Percentiles rank a stretch among this genome's conserved stretches.
These are phyloP conservation scores for Boletus speciosus DNA, from an alignment of 768 basidiomycete genomes.

Conservation along the genomic window DNA sequence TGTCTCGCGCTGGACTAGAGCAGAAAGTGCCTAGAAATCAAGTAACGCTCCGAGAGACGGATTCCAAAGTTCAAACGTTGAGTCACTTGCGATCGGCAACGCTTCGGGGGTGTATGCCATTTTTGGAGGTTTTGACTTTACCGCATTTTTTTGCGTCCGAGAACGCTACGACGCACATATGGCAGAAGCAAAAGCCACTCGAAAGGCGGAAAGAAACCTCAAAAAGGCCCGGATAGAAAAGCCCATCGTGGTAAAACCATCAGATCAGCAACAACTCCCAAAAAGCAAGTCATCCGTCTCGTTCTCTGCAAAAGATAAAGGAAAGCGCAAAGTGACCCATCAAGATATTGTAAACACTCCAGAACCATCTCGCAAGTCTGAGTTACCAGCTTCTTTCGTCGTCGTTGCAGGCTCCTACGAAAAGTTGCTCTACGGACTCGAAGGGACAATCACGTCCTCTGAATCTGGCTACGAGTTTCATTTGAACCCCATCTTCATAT, in stretches of 20 bases:
- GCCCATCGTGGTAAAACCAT: not conserved
- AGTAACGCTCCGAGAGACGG: not conserved
- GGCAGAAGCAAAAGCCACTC: constrained; percentile 18
- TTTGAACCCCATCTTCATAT: constrained; percentile 86
- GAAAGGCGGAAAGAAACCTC: constrained; percentile 17
- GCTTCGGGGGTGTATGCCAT: not conserved
- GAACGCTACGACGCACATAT: constrained; percentile 1
- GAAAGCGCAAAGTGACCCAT: constrained; percentile 19
- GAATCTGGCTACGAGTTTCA: constrained; percentile 33
- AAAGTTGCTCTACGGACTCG: constrained; percentile 88
- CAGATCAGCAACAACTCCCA: not conserved
- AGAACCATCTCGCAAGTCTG: constrained; percentile 6
- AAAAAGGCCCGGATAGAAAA: constrained; percentile 27
- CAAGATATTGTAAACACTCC: not conserved
- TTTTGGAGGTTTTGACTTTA: constrained; percentile 2
- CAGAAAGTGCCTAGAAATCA: not conserved
- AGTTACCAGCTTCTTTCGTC: constrained; percentile 66
- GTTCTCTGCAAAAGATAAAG: constrained; percentile 30
- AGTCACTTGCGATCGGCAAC: too few species aligned
- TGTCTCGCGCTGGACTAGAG: not conserved
- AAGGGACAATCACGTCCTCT: constrained; percentile 50
- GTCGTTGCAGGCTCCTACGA: constrained; percentile 94
- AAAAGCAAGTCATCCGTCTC: constrained; percentile 2
- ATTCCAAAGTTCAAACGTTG: not conserved
- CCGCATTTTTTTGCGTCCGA: not conserved